A percentile compares a stretch with the other conserved stretches of the same genome.
Evolutionary conservation across 2,329 filamentous ascomycete genomes (phyloP).

Genomic region (Rosellinia necatrix): DNA sequence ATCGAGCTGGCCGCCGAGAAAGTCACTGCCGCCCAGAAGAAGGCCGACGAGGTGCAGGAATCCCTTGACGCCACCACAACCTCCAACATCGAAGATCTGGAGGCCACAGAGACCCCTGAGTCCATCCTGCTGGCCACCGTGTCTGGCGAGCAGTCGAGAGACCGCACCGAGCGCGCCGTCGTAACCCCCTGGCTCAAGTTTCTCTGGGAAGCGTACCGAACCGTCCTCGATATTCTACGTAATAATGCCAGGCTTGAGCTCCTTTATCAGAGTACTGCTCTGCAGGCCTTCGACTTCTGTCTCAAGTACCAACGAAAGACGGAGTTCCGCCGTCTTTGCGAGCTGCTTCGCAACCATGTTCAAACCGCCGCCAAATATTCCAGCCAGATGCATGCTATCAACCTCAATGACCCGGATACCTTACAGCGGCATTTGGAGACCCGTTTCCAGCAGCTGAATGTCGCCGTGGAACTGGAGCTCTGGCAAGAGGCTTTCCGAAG

Average conservation of each 20-base stretch:
- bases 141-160: conserved; percentile 94
- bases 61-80: conserved; percentile 76
- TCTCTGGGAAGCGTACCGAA: conserved; percentile 98
- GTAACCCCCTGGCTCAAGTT: conserved; percentile 99
- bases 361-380: conserved; percentile 99
- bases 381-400: conserved; percentile 98
- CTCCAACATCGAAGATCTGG: conserved; percentile 87
- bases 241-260: conserved; percentile 98
- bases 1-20: conserved; percentile 96
- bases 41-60: conserved; percentile 93
- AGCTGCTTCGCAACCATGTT: conserved; percentile 96
- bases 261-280: conserved; percentile 97
- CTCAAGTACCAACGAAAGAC: conserved; percentile 98
- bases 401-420: conserved; percentile 95
- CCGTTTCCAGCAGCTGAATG: conserved; percentile 97
- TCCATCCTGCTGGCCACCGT: conserved; percentile 97
- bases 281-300: conserved; percentile 98
- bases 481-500: conserved; percentile 99
- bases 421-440: conserved; percentile 97
- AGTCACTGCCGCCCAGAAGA: conserved; percentile 92
- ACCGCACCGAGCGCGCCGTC: conserved; percentile 96
- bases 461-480: conserved; percentile 94
- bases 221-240: conserved; percentile 96
- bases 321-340: conserved; percentile 97
- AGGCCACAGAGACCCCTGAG: conserved; percentile 96